Evolutionary conservation across 2,329 filamentous ascomycete species (phyloP).

Genomic region (Monilinia laxa): DNA sequence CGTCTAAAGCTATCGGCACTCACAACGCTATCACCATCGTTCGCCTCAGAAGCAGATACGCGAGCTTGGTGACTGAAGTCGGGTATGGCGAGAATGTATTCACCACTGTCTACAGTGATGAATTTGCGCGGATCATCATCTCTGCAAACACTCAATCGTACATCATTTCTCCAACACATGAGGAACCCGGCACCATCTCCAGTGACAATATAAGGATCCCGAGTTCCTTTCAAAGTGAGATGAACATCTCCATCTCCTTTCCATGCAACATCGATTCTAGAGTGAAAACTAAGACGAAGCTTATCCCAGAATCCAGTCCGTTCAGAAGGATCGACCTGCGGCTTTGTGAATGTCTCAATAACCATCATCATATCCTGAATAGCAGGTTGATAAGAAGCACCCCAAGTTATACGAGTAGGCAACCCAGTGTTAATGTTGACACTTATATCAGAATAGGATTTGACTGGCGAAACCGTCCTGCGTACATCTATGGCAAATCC

Average conservation of each 20-base stretch:
- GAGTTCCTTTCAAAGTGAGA: constrained; percentile 82
- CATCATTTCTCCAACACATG: constrained; percentile 98
- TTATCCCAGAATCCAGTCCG: constrained; percentile 98
- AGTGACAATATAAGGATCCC: constrained; percentile 91
- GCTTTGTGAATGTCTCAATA: constrained; percentile 95
- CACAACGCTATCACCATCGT: constrained; percentile 56
- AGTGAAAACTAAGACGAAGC: constrained; percentile 91
- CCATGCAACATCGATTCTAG: constrained; percentile 84
- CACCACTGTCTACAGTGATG: constrained; percentile 93
- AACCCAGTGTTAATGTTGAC: constrained; percentile 91
- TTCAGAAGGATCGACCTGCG: constrained; percentile 89
- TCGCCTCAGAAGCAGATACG: constrained; percentile 51
- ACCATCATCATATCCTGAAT: constrained; percentile 99
- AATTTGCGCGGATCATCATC: constrained; percentile 88
- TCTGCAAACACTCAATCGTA: constrained; percentile 80
- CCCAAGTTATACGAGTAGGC: constrained; percentile 94
- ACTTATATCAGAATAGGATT: constrained; percentile 90
- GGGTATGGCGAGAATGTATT: constrained; percentile 90
- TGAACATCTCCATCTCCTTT: constrained; percentile 95
- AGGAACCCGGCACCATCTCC: constrained; percentile 92
- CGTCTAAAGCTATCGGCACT: constrained; percentile 60
- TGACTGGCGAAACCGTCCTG: constrained; percentile 89
- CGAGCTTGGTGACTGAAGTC: constrained; percentile 89
- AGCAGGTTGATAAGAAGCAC: constrained; percentile 93
- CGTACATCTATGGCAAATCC: constrained; percentile 83